Evolutionary conservation across 352 stramenopile genomes (phyloP).

Genomic region (Phytophthora multivora): DNA sequence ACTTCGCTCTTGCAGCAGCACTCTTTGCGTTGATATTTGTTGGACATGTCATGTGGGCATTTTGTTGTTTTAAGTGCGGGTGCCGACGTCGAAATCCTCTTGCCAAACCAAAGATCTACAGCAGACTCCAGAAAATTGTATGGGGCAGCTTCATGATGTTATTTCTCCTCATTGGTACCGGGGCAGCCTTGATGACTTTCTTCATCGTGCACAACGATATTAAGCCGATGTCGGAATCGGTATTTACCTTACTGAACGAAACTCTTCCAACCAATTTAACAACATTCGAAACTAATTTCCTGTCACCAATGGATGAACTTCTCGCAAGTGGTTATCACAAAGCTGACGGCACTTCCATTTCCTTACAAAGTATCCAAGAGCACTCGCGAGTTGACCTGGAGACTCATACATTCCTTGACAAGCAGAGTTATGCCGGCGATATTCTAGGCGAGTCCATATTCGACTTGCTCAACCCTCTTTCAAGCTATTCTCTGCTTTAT

Average conservation of each 20-base stretch:
- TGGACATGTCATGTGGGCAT: slow-evolving; percentile 50
- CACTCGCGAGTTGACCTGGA: slow-evolving; percentile 25
- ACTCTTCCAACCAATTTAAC: slow-evolving; percentile 37
- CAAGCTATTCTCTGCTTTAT: slow-evolving; percentile 47
- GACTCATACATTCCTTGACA: slow-evolving; percentile 53
- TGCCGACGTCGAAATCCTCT: slow-evolving; percentile 49
- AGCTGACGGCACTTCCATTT: not conserved
- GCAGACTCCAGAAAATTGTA: slow-evolving; percentile 48
- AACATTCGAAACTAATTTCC: slow-evolving; percentile 43
- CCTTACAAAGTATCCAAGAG: slow-evolving; percentile 37
- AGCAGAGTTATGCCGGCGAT: slow-evolving; percentile 43
- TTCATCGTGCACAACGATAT: slow-evolving; percentile 40
- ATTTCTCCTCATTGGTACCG: slow-evolving; percentile 27
- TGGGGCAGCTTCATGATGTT: slow-evolving; percentile 45
- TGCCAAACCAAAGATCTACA: slow-evolving; percentile 53
- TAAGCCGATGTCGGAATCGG: slow-evolving; percentile 29
- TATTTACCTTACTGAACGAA: slow-evolving; percentile 27
- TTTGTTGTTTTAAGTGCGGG: slow-evolving; percentile 55
- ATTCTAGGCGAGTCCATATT: slow-evolving; percentile 48
- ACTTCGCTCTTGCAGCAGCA: slow-evolving; percentile 28
- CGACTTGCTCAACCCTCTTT: slow-evolving; percentile 39
- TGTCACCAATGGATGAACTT: slow-evolving; percentile 41
- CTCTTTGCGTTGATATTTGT: slow-evolving; percentile 44
- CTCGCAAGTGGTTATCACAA: slow-evolving; percentile 19
- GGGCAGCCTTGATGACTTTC: slow-evolving; percentile 36